Conservation (phyloP, 495 filamentous ascomycete genomes). For the Penicillium soppii region DNA sequence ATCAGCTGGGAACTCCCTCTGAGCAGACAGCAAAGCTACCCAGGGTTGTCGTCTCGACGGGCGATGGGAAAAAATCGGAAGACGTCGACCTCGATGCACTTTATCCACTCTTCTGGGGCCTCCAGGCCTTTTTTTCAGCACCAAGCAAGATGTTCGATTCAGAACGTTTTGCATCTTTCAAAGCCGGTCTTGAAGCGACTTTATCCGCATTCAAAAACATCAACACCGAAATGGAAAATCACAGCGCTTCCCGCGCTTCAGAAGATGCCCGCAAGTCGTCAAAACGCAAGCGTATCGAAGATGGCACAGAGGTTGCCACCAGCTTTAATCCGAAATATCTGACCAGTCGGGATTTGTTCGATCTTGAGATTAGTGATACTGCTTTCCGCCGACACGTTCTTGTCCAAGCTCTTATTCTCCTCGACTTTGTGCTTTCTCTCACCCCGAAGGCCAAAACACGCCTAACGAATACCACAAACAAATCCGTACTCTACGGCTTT, state of each 20-base stretch:
- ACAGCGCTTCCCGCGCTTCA: conserved; percentile 46
- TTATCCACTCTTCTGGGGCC: conserved; percentile 91
- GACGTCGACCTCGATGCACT: conserved; percentile 65
- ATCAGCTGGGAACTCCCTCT: conserved; percentile 7
- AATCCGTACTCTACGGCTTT: conserved; percentile 81
- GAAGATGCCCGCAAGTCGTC: conserved; percentile 61
- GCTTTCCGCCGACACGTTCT: conserved; percentile 91
- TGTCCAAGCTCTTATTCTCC: conserved; percentile 88
- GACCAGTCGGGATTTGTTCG: conserved; percentile 91
- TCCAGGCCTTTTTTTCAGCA: conserved; percentile 90
- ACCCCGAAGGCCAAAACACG: conserved; percentile 80
- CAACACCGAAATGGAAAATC: conserved; percentile 61
- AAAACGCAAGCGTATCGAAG: conserved; percentile 71
- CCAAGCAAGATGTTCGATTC: conserved; percentile 76
- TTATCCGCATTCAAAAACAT: conserved; percentile 76
- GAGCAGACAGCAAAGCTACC: conserved; percentile 27
- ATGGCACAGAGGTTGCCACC: conserved; percentile 62
- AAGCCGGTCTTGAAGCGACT: conserved; percentile 71
- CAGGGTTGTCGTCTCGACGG: conserved; percentile 54
- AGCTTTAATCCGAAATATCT: conserved; percentile 96
- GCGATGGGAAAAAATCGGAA: conserved; percentile 42
- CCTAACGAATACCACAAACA: conserved; percentile 69
- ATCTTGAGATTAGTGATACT: conserved; percentile 91
- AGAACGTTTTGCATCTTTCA: conserved; percentile 72
- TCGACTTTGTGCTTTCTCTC: conserved; percentile 89